phyloP scores from a whole-genome alignment of 768 basidiomycete species.

The Tephrocybe rancida region DNA sequence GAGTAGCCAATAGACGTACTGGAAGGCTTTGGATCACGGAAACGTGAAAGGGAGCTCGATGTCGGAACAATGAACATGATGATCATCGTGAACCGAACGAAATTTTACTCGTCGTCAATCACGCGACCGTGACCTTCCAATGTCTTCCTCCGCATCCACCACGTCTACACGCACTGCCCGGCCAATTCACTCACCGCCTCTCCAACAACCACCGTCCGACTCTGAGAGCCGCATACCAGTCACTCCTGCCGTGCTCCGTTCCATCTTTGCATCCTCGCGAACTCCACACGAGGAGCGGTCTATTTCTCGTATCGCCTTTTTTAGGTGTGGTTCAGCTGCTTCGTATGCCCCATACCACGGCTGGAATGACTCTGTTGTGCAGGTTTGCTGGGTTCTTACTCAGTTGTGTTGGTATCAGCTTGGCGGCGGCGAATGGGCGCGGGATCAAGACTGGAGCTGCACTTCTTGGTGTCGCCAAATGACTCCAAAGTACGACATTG shows the following conservation, averaged over 20 bases:
- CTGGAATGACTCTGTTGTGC: not conserved
- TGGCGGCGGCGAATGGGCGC: constrained; percentile 71
- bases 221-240: constrained; percentile 72
- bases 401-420: constrained; percentile 79
- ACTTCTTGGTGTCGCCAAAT: constrained; percentile 61
- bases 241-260: constrained; percentile 78
- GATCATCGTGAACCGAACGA: not conserved
- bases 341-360: not conserved
- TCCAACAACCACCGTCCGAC: constrained; percentile 43
- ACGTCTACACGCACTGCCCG: constrained; percentile 49
- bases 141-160: constrained; percentile 55
- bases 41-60: not conserved
- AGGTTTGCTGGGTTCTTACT: constrained; percentile 85
- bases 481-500: constrained; percentile 16
- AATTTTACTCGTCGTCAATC: constrained; percentile 7
- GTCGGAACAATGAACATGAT: constrained; percentile 3
- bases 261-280: constrained; percentile 86
- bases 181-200: constrained; percentile 31
- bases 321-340: constrained; percentile 52
- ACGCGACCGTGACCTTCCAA: constrained; percentile 24
- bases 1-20: constrained; percentile 7
- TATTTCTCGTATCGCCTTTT: constrained; percentile 85
- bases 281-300: constrained; percentile 81
- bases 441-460: constrained; percentile 68
- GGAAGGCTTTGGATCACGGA: not conserved